Evolutionary conservation across 2,329 filamentous ascomycete genomes (phyloP), one percentile per base, ranked within the genome.

Genomic region (Rutstroemia sp.): DNA sequence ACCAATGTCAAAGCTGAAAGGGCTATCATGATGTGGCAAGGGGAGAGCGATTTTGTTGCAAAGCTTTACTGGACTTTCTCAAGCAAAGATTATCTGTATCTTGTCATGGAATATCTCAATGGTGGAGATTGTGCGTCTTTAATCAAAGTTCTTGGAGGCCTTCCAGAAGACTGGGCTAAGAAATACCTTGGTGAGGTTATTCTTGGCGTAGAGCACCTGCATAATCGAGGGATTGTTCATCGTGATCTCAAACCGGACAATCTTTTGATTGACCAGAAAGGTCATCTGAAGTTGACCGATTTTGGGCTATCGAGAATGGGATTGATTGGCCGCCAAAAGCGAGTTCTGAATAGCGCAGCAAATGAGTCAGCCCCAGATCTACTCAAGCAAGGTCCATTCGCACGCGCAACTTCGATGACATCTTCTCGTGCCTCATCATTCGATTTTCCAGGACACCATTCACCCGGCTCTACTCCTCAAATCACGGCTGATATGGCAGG

Each of bases 1-100:
- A 96, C 94, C 64, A 99, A 99, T 68, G 94, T 99, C 67, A 97
- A 99, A 73, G 94, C 95, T 8, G 94, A 99, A 73, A 83, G 94
- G 63, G 95, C 95, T 21, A 99, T 99, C 69, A 97, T 99, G 94
- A 99, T 99, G 94, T 97, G 94, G 90, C 94, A 99, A 74, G 94
- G 94, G 21, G 91, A 97, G 72, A 99, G 95, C 71, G 94, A 99
- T 59, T 99, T 99, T 70, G 94, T 99, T 57, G 94, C 94, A 25
- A 99, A 99, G 75, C 80, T 99, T 12, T 99, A 97, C 74, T 99
- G 95, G 95, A 99, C 94, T 0, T 99, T 99, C 69, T 96, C 94
- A 4, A 99, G 92, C 78, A 99, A 99, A 69, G 94, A 99, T 69
- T 99, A 96, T 69, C 83, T 99, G 23, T 99, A 97, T 69, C 79